Conservation (phyloP, 495 filamentous ascomycete species). For the Thermochaetoides thermophila region DNA sequence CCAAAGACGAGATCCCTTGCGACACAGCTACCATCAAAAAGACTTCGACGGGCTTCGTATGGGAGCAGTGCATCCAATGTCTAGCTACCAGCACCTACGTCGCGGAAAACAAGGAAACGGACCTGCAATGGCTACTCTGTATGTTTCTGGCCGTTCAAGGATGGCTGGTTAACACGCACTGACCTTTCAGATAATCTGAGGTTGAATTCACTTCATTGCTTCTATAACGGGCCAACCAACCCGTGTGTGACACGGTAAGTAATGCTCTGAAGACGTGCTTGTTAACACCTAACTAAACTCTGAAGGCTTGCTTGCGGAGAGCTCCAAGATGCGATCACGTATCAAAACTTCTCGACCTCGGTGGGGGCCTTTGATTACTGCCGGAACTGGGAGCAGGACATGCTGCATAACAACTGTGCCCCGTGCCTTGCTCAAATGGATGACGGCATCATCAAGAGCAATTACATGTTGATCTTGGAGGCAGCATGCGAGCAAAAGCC, state of each 20-base stretch:
- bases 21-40: conserved; percentile 14
- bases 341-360: conserved; percentile 20
- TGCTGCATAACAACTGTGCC: conserved; percentile 21
- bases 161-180: too few relatives aligned
- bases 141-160: conserved; percentile 10
- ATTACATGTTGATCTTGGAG: conserved; percentile 32
- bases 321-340: conserved; percentile 20
- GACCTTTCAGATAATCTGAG: conserved; percentile 29
- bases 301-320: conserved; percentile 26
- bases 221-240: conserved; percentile 17
- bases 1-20: conserved; percentile 28
- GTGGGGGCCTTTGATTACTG: conserved; percentile 28
- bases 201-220: conserved; percentile 24
- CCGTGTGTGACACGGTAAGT: conserved; percentile 30
- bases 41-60: conserved; percentile 20
- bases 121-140: conserved; percentile 29
- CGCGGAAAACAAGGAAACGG: conserved; percentile 15
- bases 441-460: conserved; percentile 18
- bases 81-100: conserved; percentile 25
- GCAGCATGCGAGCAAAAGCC: conserved; percentile 33
- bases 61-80: conserved; percentile 28
- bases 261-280: neutral
- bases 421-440: conserved; percentile 16
- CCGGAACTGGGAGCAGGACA: conserved; percentile 18
- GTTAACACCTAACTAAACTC: conserved; percentile 4